Evolutionary conservation across 768 basidiomycete genomes (phyloP).

Genomic region (Auricularia auricula-judae): DNA sequence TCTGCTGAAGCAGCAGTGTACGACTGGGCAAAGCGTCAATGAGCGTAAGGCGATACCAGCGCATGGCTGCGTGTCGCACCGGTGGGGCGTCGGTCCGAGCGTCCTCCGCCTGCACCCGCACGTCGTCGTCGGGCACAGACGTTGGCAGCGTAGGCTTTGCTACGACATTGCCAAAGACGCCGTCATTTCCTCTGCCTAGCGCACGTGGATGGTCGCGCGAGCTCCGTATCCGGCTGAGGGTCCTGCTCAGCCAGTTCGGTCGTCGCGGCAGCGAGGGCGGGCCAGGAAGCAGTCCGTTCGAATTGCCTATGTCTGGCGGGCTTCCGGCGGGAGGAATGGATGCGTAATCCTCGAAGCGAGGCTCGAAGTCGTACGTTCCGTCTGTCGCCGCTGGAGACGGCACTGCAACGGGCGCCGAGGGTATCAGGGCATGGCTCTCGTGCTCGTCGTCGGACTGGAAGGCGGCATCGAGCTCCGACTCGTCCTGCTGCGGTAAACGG

Average conservation of each 20-base stretch:
- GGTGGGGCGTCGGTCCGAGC: slow-evolving; percentile 2
- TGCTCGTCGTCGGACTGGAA: neutral
- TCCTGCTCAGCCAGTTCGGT: neutral
- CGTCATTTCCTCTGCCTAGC: neutral
- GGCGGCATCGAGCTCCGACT: neutral
- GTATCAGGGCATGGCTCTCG: neutral
- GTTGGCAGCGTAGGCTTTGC: neutral
- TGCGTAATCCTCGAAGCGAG: neutral
- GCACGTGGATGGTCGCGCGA: neutral
- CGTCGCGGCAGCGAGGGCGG: neutral
- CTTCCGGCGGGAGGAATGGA: neutral
- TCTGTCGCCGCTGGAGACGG: neutral
- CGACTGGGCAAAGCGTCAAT: neutral
- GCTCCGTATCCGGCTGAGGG: neutral
- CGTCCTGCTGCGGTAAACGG: neutral
- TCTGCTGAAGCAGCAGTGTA: slow-evolving; percentile 2
- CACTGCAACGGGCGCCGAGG: neutral
- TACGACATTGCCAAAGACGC: slow-evolving; percentile 2
- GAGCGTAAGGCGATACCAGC: neutral
- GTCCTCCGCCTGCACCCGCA: neutral
- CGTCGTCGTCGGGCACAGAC: neutral
- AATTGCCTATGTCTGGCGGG: neutral
- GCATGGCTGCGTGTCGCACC: neutral
- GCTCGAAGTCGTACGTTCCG: neutral
- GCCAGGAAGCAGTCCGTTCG: neutral